phyloP scores from a whole-genome alignment of 345 rosid genomes.

The Iberis pinnata region DNA sequence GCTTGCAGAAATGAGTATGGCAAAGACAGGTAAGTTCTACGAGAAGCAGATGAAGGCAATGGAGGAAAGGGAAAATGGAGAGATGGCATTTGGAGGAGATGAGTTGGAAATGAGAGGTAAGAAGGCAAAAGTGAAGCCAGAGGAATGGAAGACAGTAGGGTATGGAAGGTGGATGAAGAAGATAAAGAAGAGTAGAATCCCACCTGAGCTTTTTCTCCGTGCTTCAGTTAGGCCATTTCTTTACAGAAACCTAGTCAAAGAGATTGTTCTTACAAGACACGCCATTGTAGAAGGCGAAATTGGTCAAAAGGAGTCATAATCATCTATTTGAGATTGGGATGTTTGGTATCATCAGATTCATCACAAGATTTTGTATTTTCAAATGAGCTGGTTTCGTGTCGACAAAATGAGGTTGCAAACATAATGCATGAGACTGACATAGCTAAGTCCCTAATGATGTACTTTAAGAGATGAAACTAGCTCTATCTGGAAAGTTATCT shows the following conservation, averaged over 20 bases:
- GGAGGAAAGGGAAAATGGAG: slow-evolving; percentile 31
- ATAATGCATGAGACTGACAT: too few relatives aligned
- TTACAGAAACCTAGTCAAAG: slow-evolving; percentile 89
- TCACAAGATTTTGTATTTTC: too few relatives aligned
- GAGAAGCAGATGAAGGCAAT: slow-evolving; percentile 44
- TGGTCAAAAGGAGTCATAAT: slow-evolving; percentile 42
- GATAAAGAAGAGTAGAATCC: slow-evolving; percentile 69
- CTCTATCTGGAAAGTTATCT: too few relatives aligned
- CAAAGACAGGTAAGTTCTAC: slow-evolving; percentile 38
- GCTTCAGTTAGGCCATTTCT: slow-evolving; percentile 87
- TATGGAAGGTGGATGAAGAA: slow-evolving; percentile 69
- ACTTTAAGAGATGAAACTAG: too few relatives aligned
- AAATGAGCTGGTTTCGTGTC: too few relatives aligned
- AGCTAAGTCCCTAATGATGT: too few relatives aligned
- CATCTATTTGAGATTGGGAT: too few relatives aligned
- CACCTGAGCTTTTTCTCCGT: slow-evolving; percentile 69
- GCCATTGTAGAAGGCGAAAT: slow-evolving; percentile 88
- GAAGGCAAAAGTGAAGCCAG: slow-evolving; percentile 63
- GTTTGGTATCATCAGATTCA: too few relatives aligned
- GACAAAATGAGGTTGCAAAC: too few relatives aligned
- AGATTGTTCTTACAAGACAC: slow-evolving; percentile 88
- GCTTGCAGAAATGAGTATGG: slow-evolving; percentile 55
- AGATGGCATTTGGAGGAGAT: slow-evolving; percentile 37
- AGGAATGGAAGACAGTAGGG: slow-evolving; percentile 74
- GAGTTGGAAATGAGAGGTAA: slow-evolving; percentile 59